phyloP scores from a whole-genome alignment of 1,284 basidiomycete species.

The Leccinum fuscescens region DNA sequence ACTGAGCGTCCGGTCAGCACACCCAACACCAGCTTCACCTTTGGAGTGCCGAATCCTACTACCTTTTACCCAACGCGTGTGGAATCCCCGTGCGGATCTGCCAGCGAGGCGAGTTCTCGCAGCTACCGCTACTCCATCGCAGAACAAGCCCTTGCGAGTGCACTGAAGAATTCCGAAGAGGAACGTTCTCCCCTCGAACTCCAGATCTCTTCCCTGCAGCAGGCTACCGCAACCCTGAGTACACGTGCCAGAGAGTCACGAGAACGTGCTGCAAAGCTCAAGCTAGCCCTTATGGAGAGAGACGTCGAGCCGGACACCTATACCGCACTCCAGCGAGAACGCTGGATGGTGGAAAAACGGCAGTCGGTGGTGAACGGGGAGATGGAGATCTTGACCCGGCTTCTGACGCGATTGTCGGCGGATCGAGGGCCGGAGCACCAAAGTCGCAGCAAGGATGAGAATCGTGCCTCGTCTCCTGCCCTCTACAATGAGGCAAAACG shows the following conservation, averaged over 20 bases:
- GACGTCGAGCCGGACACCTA: constrained; percentile 37
- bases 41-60: constrained; percentile 29
- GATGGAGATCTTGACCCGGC: constrained; percentile 28
- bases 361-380: constrained; percentile 38
- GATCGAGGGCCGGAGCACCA: constrained; percentile 18
- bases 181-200: constrained; percentile 40
- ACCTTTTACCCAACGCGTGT: constrained; percentile 7
- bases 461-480: constrained; percentile 25
- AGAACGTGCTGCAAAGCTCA: constrained; percentile 41
- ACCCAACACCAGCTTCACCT: constrained; percentile 25
- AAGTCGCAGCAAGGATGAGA: constrained; percentile 14
- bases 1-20: constrained; percentile 22
- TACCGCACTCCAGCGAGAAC: constrained; percentile 41
- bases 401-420: constrained; percentile 26
- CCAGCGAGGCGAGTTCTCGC: constrained; percentile 26
- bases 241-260: constrained; percentile 46
- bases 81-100: constrained; percentile 22
- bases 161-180: constrained; percentile 31
- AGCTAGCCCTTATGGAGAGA: constrained; percentile 38
- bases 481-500: constrained; percentile 35
- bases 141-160: constrained; percentile 38
- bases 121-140: constrained; percentile 40
- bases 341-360: constrained; percentile 51
- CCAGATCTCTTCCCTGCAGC: constrained; percentile 46
- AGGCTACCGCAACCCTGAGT: constrained; percentile 41